These are phyloP conservation scores for Monilinia aucupariae DNA, from an alignment of 2,329 filamentous ascomycete species.

Conservation along the genomic window DNA sequence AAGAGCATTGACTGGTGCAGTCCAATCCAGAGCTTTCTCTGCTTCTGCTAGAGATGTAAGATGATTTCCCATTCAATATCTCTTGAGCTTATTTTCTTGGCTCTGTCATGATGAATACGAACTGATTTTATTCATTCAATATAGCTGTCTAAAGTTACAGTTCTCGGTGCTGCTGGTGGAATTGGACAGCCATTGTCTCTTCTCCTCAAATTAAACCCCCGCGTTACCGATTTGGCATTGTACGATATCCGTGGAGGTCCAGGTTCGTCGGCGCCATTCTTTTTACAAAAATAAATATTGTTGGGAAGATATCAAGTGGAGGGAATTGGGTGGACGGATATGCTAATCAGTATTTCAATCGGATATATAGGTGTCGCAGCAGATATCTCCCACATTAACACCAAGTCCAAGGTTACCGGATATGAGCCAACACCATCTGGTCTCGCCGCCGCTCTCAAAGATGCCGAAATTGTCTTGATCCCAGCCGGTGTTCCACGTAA, in stretches of 20 bases:
- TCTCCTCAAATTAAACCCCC: conserved; percentile 83
- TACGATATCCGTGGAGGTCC: conserved; percentile 69
- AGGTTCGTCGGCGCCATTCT: conserved; percentile 12
- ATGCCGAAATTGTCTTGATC: conserved; percentile 93
- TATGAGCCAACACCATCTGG: conserved; percentile 84
- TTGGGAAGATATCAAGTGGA: neutral
- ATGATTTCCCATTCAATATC: conserved; percentile 15
- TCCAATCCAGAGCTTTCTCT: conserved; percentile 77
- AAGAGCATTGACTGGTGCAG: conserved; percentile 47
- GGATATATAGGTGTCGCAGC: conserved; percentile 85
- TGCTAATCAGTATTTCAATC: conserved; percentile 9
- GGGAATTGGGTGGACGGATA: neutral
- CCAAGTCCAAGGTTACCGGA: conserved; percentile 77
- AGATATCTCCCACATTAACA: conserved; percentile 96
- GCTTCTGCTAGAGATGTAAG: conserved; percentile 71
- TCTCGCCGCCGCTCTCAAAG: conserved; percentile 81
- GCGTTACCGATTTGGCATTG: conserved; percentile 86
- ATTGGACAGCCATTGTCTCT: conserved; percentile 97
- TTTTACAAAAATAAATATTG: neutral
- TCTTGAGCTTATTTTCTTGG: conserved; percentile 19
- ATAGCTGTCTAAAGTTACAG: conserved; percentile 93
- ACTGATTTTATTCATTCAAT: conserved; percentile 23
- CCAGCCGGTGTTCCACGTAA: conserved; percentile 99
- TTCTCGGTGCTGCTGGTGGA: conserved; percentile 93
- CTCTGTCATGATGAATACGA: conserved; percentile 11